phyloP scores from a whole-genome alignment of 2,329 filamentous ascomycete species.

The Neoarthrinium moseri region DNA sequence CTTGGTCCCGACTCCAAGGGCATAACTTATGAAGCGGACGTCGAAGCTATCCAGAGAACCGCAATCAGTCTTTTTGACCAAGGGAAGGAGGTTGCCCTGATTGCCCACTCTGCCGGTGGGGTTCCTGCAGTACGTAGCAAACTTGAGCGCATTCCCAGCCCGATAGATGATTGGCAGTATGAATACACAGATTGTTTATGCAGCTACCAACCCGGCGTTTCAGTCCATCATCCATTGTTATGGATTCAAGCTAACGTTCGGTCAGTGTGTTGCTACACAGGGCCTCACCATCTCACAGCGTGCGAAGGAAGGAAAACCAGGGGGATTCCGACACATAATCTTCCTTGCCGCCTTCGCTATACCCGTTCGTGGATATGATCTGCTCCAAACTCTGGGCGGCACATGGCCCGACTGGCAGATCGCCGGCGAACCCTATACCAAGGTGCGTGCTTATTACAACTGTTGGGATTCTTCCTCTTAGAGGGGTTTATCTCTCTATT shows the following conservation, averaged over 20 bases:
- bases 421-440: not conserved
- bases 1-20: not conserved
- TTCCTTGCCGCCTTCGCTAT: not conserved
- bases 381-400: not conserved
- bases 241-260: not conserved
- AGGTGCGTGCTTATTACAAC: not conserved
- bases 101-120: conserved; percentile 1
- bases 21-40: not conserved
- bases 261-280: not conserved
- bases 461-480: not conserved
- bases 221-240: not conserved
- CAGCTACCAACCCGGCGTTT: not conserved
- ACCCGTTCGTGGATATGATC: not conserved
- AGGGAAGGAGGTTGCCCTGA: not conserved
- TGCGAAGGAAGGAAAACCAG: conserved; percentile 1
- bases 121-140: not conserved
- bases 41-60: not conserved
- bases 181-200: no score
- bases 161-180: no score
- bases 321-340: not conserved
- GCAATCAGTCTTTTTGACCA: not conserved
- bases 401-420: not conserved
- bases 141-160: no score
- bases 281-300: not conserved
- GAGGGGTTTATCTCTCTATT: not conserved